Percentiles rank a stretch among this genome's conserved stretches.
Evolutionary conservation across 2,329 filamentous ascomycete species (phyloP).

Genomic region (Ceratocystis huliohia): DNA sequence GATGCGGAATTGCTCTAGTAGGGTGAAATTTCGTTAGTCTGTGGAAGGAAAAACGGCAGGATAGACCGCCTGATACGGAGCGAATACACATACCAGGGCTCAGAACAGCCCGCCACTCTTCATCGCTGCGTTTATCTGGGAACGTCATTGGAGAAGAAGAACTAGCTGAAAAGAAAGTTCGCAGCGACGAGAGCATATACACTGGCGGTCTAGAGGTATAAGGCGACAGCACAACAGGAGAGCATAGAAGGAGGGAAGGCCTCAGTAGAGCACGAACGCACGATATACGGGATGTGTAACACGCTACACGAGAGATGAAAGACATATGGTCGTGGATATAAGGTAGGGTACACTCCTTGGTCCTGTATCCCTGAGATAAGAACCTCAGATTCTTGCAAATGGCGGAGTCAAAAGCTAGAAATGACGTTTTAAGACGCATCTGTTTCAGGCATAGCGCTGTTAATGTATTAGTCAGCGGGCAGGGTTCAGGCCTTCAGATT

Average conservation of each 20-base stretch:
- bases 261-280: neutral
- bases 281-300: neutral
- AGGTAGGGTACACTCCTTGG: no score
- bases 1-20: slow-evolving; percentile 81
- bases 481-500: neutral
- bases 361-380: neutral
- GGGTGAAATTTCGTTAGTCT: slow-evolving; percentile 1
- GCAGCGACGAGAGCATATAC: slow-evolving; percentile 60
- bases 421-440: slow-evolving; percentile 15
- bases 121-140: slow-evolving; percentile 65
- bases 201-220: neutral
- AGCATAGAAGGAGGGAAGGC: neutral
- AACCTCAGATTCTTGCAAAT: neutral
- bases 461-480: neutral
- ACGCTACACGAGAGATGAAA: neutral
- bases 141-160: slow-evolving; percentile 48
- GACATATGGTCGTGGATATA: neutral
- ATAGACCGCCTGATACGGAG: neutral
- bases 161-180: slow-evolving; percentile 47
- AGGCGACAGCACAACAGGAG: neutral
- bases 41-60: neutral
- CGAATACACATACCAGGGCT: slow-evolving; percentile 36
- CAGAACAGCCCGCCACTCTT: slow-evolving; percentile 83
- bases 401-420: neutral
- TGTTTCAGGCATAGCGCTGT: slow-evolving; percentile 4